Evolutionary conservation across 768 basidiomycete species (phyloP).

Genomic region (Auriscalpium microsporum): DNA sequence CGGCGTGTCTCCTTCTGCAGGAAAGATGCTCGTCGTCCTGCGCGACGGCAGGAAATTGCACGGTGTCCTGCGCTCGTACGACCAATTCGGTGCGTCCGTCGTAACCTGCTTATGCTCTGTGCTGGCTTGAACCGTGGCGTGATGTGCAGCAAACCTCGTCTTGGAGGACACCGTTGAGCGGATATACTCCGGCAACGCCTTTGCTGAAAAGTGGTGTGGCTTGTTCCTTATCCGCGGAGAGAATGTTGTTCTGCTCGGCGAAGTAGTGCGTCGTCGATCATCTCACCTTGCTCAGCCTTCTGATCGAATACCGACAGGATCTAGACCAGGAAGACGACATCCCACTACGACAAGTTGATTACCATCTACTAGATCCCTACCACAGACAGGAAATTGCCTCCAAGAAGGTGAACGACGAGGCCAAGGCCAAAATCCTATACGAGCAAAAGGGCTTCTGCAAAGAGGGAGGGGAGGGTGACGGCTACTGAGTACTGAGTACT

Average conservation of each 20-base stretch:
- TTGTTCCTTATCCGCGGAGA: slow-evolving; percentile 95
- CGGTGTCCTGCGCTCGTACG: slow-evolving; percentile 93
- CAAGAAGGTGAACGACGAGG: slow-evolving; percentile 75
- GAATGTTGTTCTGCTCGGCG: slow-evolving; percentile 94
- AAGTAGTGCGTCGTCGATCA: slow-evolving; percentile 63
- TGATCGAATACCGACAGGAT: slow-evolving; percentile 46
- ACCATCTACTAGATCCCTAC: slow-evolving; percentile 57
- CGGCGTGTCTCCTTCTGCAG: slow-evolving; percentile 33
- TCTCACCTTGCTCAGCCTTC: background rate
- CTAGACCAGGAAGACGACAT: slow-evolving; percentile 88
- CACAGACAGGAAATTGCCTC: slow-evolving; percentile 65
- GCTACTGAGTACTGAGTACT: slow-evolving; percentile 47
- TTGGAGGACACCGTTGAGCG: slow-evolving; percentile 93
- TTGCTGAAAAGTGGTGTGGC: slow-evolving; percentile 82
- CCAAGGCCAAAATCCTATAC: slow-evolving; percentile 73
- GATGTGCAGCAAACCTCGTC: slow-evolving; percentile 80
- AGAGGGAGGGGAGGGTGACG: slow-evolving; percentile 95
- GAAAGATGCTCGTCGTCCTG: slow-evolving; percentile 97
- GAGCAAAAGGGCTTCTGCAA: slow-evolving; percentile 86
- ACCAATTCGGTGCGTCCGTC: slow-evolving; percentile 82
- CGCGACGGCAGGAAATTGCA: slow-evolving; percentile 95
- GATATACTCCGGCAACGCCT: slow-evolving; percentile 83
- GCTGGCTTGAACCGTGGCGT: background rate
- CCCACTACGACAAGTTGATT: slow-evolving; percentile 68
- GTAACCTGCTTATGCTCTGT: background rate